Evolutionary conservation across 192 early-diverging fungal genomes (phyloP).

Genomic region (Piromyces sp.): DNA sequence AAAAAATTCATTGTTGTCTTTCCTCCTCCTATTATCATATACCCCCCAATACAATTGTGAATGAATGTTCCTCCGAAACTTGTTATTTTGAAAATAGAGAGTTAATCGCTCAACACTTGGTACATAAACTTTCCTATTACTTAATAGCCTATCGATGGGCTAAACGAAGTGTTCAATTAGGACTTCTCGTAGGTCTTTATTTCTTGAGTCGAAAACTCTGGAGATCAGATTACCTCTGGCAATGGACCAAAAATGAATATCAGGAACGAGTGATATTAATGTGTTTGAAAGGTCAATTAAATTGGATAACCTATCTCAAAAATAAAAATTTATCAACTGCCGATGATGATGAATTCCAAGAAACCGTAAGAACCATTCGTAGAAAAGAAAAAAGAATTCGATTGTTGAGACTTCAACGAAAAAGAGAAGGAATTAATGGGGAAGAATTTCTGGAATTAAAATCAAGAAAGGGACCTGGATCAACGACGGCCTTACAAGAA

Average conservation of each 20-base stretch:
- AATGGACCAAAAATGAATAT: neutral
- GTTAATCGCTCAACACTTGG: neutral
- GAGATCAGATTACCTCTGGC: neutral
- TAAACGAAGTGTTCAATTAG: neutral
- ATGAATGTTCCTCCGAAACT: neutral
- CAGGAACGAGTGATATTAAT: neutral
- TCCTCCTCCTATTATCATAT: neutral
- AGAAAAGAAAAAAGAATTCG: neutral
- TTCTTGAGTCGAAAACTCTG: neutral
- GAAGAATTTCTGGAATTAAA: neutral
- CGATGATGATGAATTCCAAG: neutral
- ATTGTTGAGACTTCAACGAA: neutral
- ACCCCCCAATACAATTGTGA: neutral
- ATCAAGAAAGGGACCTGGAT: neutral
- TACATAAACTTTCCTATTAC: neutral
- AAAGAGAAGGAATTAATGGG: neutral
- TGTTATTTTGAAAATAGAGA: neutral
- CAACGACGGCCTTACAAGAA: neutral
- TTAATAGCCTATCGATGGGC: neutral
- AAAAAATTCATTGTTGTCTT: neutral
- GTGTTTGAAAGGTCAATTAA: neutral
- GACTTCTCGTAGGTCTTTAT: neutral
- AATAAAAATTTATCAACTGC: neutral
- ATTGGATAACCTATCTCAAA: neutral
- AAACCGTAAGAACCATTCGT: neutral